Base-by-base conservation (phyloP, 176 grass and related monocot genomes). In the Zizania latifolia region DNA sequence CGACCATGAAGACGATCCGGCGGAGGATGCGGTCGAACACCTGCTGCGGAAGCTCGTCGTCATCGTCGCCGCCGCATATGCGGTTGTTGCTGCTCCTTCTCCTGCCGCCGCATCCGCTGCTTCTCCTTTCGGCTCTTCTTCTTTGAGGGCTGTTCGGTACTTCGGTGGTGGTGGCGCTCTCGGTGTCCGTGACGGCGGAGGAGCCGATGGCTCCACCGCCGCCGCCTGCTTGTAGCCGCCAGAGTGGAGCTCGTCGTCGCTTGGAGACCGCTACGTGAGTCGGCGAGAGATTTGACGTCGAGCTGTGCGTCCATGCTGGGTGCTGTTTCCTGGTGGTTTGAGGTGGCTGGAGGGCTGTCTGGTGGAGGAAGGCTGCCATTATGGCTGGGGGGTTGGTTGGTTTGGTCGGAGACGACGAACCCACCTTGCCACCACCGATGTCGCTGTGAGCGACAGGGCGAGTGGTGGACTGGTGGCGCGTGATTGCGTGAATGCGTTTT, bases 21-120 rank as follows among this genome's bases (percentile, higher is more conserved):
- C 65, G 83, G 10, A 93, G 38, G 83, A 97, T 93, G 65, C 90
- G 82, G 66, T 97, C 70, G 78, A 93, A 92, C 46, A 97, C 86
- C 7, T 33, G 58, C 76, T 91, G 74, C 23, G 94, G 94, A 11
- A 93, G 72, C 81, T 90, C 90, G 3, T 97, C 91, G 15, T 89
- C 83, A 2, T 59, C 81, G 6, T 62, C 66, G 1, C 17, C 8
- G 4, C 37, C 43, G 15, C 40, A 73, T 68, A 33, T 37, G 71
- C 57, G 22, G 32, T 58, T 73, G 71, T 62, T 54, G 54, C 13
- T 65, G 39, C 71, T 77, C 58, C 39, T n/a, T 17, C 44, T 72
- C 55, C 45, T 76, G 44, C 37, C 51, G 44, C 48, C 70, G 59
- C 32, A 72, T 45, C 21, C 16, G 58, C 63, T 22, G 63, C 75